phyloP scores from a whole-genome alignment of 805 yeast species.

The Blastobotrys parvus region DNA sequence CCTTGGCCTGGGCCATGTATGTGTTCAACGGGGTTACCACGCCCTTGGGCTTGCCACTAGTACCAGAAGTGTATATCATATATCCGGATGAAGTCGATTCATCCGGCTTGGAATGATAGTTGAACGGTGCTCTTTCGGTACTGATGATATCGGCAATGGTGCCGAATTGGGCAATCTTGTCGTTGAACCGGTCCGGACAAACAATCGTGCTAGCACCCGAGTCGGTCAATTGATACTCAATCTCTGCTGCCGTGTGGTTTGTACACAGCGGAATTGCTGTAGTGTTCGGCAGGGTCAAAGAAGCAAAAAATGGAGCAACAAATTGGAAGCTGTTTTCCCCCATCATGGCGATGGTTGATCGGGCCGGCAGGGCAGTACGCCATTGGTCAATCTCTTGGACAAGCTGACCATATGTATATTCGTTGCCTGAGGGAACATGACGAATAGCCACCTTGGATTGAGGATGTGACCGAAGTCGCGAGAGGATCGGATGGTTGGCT shows the following conservation, averaged over 20 bases:
- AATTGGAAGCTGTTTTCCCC: slow-evolving; percentile 29
- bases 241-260: slow-evolving; percentile 26
- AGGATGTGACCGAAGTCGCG: slow-evolving; percentile 17
- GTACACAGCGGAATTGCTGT: slow-evolving; percentile 29
- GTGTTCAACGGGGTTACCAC: slow-evolving; percentile 27
- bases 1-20: slow-evolving; percentile 25
- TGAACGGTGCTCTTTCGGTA: slow-evolving; percentile 13
- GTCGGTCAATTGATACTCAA: slow-evolving; percentile 25
- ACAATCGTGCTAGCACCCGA: slow-evolving; percentile 23
- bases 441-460: slow-evolving; percentile 23
- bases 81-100: slow-evolving; percentile 18
- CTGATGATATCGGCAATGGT: slow-evolving; percentile 10
- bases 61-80: slow-evolving; percentile 29
- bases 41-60: slow-evolving; percentile 30
- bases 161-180: slow-evolving; percentile 18
- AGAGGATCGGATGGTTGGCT: slow-evolving; percentile 21
- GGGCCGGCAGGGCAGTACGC: slow-evolving; percentile 15
- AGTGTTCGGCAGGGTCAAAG: slow-evolving; percentile 23
- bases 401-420: slow-evolving; percentile 24
- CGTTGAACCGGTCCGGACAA: slow-evolving; percentile 22
- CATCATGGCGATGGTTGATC: slow-evolving; percentile 24
- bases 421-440: slow-evolving; percentile 24
- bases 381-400: slow-evolving; percentile 21
- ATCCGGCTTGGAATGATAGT: slow-evolving; percentile 2
- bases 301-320: slow-evolving; percentile 21